These are phyloP conservation scores for Alternaria hordeiaustralica DNA, from an alignment of 2,329 filamentous ascomycete genomes.

Conservation along the genomic window DNA sequence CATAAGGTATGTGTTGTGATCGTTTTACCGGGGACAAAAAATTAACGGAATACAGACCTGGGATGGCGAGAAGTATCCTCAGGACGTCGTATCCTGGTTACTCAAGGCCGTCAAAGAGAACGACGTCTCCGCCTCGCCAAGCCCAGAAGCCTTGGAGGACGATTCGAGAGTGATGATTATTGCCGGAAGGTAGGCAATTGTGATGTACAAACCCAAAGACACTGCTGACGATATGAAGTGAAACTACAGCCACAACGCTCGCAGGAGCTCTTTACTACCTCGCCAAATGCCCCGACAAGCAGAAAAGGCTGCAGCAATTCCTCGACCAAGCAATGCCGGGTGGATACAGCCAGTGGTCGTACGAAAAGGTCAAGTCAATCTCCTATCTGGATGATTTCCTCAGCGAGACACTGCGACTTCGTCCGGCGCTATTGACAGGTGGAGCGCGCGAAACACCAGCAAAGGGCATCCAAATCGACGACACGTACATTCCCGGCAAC, in stretches of 20 bases:
- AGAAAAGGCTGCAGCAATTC: conserved; percentile 38
- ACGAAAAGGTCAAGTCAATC: conserved; percentile 36
- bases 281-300: conserved; percentile 36
- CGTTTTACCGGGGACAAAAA: background rate
- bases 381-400: conserved; percentile 42
- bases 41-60: conserved; percentile 18
- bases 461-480: conserved; percentile 36
- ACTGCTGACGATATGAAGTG: conserved; percentile 26
- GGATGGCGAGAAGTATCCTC: conserved; percentile 33
- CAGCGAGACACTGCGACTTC: conserved; percentile 48
- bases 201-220: background rate
- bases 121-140: conserved; percentile 45
- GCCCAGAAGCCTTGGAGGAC: conserved; percentile 36
- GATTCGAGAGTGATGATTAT: conserved; percentile 46
- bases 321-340: conserved; percentile 40
- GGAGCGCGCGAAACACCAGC: conserved; percentile 49
- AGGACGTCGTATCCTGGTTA: conserved; percentile 51
- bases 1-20: conserved; percentile 27
- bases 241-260: conserved; percentile 45
- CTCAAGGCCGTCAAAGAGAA: conserved; percentile 49
- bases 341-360: conserved; percentile 33
- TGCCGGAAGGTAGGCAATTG: conserved; percentile 34
- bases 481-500: conserved; percentile 18
- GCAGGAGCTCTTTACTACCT: conserved; percentile 43
- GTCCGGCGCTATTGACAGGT: conserved; percentile 48